Evolutionary conservation across 805 yeast species (phyloP).

Genomic region (Myxozyma kluyveri): DNA sequence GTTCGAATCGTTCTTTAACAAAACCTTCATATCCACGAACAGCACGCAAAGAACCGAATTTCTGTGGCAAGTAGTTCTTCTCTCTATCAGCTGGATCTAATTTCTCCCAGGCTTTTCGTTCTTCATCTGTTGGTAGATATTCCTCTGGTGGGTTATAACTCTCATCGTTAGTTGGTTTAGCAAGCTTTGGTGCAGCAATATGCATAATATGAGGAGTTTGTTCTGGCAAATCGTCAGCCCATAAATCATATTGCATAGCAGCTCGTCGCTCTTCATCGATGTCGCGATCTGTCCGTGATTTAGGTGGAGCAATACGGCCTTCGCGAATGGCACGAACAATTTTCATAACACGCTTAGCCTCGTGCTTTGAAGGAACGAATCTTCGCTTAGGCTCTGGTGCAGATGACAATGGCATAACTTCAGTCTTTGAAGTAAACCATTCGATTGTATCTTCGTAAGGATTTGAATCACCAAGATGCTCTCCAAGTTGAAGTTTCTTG

Average conservation of each 20-base stretch:
- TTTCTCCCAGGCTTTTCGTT: constrained; percentile 65
- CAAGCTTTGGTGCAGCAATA: constrained; percentile 87
- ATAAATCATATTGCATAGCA: constrained; percentile 57
- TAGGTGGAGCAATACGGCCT: constrained; percentile 84
- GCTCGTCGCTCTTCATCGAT: constrained; percentile 43
- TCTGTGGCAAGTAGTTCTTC: constrained; percentile 74
- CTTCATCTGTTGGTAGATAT: constrained; percentile 78
- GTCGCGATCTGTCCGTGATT: constrained; percentile 49
- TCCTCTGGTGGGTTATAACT: constrained; percentile 97
- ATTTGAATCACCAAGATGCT: constrained; percentile 77
- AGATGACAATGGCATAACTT: constrained; percentile 87
- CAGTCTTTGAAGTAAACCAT: constrained; percentile 86
- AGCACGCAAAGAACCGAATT: constrained; percentile 74
- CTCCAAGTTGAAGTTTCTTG: constrained; percentile 78
- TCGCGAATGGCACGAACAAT: constrained; percentile 94
- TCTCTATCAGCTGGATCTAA: constrained; percentile 76
- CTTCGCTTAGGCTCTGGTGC: constrained; percentile 97
- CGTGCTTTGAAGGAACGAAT: constrained; percentile 94
- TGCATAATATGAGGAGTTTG: constrained; percentile 74
- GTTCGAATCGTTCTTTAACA: constrained; percentile 87
- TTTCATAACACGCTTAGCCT: constrained; percentile 94
- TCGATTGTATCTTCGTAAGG: constrained; percentile 94
- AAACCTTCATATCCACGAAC: constrained; percentile 90
- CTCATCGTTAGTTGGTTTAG: constrained; percentile 96
- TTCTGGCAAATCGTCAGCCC: constrained; percentile 68